Percentiles rank a stretch among this genome's conserved stretches.
Evolutionary conservation across 192 early-diverging fungal species (phyloP).

Genomic region (Coemansia sp.): DNA sequence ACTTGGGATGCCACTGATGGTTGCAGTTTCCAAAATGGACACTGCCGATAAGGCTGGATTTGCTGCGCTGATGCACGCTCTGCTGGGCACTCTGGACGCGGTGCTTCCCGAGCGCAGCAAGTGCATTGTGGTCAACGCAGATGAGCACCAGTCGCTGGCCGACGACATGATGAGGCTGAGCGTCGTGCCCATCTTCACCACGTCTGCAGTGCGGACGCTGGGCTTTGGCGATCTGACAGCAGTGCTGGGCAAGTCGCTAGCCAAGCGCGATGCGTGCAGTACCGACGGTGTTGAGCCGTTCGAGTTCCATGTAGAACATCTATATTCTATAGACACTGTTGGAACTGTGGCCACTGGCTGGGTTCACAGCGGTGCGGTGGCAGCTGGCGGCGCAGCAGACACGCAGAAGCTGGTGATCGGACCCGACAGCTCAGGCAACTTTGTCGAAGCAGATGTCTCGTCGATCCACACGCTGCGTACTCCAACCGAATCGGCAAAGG

Average conservation of each 20-base stretch:
- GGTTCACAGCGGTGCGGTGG: constrained; percentile 54
- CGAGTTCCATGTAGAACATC: constrained; percentile 81
- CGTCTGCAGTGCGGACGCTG: constrained; percentile 77
- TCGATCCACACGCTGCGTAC: constrained; percentile 85
- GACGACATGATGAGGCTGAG: constrained; percentile 48
- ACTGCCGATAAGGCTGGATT: constrained; percentile 59
- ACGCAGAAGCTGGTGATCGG: constrained; percentile 57
- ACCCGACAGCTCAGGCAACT: constrained; percentile 64
- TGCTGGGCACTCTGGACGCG: constrained; percentile 48
- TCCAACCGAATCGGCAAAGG: constrained; percentile 62
- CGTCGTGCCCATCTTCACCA: constrained; percentile 80
- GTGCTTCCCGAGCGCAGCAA: constrained; percentile 36
- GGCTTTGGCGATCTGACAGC: constrained; percentile 70
- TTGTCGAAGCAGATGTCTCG: constrained; percentile 65
- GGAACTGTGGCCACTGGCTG: constrained; percentile 67
- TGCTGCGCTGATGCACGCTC: constrained; percentile 52
- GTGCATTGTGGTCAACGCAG: constrained; percentile 28
- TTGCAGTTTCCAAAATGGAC: constrained; percentile 87
- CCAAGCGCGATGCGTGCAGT: neutral
- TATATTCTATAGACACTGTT: constrained; percentile 63
- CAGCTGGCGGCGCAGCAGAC: constrained; percentile 8
- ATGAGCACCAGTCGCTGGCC: constrained; percentile 24
- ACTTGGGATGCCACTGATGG: constrained; percentile 78
- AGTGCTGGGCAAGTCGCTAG: constrained; percentile 36
- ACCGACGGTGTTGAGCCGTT: constrained; percentile 15